Percentiles rank a stretch among this genome's conserved stretches.
Conservation (phyloP, 1,284 basidiomycete species). For the Fistulina hepatica region DNA sequence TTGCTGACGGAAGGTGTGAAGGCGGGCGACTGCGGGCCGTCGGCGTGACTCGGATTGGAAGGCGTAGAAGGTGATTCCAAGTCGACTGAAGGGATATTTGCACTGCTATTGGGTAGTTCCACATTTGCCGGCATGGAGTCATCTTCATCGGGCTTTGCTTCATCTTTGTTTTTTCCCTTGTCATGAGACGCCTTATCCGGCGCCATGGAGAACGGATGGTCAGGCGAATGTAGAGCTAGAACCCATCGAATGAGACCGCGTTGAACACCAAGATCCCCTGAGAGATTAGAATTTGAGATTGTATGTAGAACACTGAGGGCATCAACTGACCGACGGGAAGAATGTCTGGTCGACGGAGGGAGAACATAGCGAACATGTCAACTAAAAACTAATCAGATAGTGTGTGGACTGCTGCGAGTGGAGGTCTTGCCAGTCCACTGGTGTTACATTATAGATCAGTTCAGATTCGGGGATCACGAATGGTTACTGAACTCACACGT, state of each 20-base stretch:
- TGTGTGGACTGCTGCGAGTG: neutral
- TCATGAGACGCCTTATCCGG: constrained; percentile 40
- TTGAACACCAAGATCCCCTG: constrained; percentile 76
- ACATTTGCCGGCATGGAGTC: constrained; percentile 10
- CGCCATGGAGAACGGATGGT: constrained; percentile 38
- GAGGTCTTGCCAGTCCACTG: constrained; percentile 40
- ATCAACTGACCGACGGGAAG: constrained; percentile 53
- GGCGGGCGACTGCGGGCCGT: constrained; percentile 36
- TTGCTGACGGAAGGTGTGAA: constrained; percentile 60
- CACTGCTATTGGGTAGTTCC: constrained; percentile 9
- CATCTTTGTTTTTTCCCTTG: constrained; percentile 18
- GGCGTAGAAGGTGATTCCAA: constrained; percentile 22
- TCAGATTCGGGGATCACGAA: constrained; percentile 1
- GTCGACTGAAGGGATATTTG: constrained; percentile 19
- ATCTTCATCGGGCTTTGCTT: constrained; percentile 12
- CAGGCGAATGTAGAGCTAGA: constrained; percentile 50
- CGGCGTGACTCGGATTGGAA: no score
- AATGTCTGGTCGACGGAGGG: constrained; percentile 72
- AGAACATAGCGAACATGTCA: constrained; percentile 88
- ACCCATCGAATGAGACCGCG: constrained; percentile 71
- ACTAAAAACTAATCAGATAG: constrained; percentile 28
- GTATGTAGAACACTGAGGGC: constrained; percentile 1
- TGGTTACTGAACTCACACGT: constrained; percentile 33
- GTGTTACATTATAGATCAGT: constrained; percentile 1
- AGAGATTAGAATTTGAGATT: constrained; percentile 4